phyloP scores from a whole-genome alignment of 106 monocot species.

The Dendrobium huoshanense region DNA sequence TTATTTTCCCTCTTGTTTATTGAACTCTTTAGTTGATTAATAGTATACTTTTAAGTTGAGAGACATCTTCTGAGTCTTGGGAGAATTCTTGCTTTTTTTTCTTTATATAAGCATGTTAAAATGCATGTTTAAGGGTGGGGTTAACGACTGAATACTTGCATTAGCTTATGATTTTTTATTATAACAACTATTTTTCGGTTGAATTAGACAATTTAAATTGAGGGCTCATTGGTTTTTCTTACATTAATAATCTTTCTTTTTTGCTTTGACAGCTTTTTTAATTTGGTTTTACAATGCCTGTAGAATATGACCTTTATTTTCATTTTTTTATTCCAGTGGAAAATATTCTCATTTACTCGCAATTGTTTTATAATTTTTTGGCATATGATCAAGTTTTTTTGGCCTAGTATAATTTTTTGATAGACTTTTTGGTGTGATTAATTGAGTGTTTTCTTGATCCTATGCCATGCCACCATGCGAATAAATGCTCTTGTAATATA shows the following conservation, averaged over 20 bases:
- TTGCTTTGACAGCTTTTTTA: not conserved
- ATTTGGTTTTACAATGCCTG: not conserved
- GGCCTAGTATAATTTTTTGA: no score
- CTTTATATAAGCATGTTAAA: not conserved
- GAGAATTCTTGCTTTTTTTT: not conserved
- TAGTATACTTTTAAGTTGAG: not conserved
- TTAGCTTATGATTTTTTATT: not conserved
- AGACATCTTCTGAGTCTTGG: not conserved
- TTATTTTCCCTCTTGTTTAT: not conserved
- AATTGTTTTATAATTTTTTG: no score
- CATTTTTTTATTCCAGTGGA: no score
- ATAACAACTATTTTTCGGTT: not conserved
- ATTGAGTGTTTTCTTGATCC: no score
- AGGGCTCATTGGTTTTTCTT: not conserved
- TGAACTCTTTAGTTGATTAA: not conserved
- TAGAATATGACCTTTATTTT: not conserved
- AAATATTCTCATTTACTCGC: no score
- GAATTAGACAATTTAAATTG: not conserved
- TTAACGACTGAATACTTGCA: not conserved
- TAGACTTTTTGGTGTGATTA: no score
- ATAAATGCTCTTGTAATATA: no score
- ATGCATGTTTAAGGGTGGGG: not conserved
- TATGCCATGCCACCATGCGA: no score
- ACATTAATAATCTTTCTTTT: not conserved
- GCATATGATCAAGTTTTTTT: no score